Evolutionary conservation across 208 protist genomes (phyloP).

Genomic region (Leishmania tropica): DNA sequence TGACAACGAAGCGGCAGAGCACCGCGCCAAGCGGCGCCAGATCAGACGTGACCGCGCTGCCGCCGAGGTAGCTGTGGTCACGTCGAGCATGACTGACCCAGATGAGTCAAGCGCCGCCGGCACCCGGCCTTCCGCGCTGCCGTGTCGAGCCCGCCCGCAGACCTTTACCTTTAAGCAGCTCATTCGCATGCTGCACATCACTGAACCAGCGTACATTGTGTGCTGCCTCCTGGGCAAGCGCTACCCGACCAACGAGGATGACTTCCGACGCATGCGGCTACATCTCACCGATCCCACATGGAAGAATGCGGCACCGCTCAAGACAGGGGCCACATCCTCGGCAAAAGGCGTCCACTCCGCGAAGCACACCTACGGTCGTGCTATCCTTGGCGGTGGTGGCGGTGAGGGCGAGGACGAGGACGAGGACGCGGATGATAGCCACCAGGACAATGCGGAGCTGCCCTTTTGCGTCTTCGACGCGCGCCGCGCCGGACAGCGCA

Average conservation of each 20-base stretch:
- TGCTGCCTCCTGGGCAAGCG: conserved; percentile 94
- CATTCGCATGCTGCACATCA: conserved; percentile 86
- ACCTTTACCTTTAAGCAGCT: conserved; percentile 81
- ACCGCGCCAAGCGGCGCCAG: conserved; percentile 30
- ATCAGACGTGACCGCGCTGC: background rate
- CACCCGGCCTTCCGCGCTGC: no score
- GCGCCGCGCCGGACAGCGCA: conserved; percentile 79
- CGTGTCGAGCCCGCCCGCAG: background rate
- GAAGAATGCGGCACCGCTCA: background rate
- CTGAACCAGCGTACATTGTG: conserved; percentile 72
- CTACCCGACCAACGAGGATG: conserved; percentile 85
- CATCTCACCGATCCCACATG: conserved; percentile 23
- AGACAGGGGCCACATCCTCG: background rate
- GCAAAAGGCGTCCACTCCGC: background rate
- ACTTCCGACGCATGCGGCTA: conserved; percentile 63
- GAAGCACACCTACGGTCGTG: background rate
- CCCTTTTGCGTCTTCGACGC: conserved; percentile 65
- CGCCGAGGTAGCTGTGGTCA: background rate
- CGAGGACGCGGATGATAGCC: no score
- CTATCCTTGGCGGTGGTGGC: no score
- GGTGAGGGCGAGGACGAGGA: background rate
- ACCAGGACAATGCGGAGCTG: background rate
- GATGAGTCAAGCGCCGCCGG: background rate
- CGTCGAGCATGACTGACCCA: background rate
- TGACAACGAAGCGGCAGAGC: conserved; percentile 88